Percentiles rank a stretch among this genome's conserved stretches.
phyloP scores from a whole-genome alignment of 2,329 filamentous ascomycete species.

The Talaromyces marneffei region DNA sequence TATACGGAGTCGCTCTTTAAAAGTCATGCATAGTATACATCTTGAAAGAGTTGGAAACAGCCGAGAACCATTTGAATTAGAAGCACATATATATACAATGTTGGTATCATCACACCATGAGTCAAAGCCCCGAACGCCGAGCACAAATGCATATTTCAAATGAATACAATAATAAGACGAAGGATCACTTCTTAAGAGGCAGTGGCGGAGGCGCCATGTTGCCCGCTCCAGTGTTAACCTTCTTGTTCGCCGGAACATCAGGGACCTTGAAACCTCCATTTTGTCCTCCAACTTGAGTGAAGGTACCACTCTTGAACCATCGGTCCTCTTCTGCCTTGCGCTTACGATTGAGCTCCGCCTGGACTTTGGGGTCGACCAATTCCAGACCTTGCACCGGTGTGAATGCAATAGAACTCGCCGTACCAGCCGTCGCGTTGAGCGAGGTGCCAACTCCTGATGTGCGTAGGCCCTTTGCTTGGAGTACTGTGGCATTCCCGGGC shows the following conservation, averaged over 20 bases:
- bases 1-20: neutral
- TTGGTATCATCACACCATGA: conserved; percentile 13
- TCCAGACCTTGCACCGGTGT: conserved; percentile 92
- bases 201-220: conserved; percentile 47
- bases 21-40: neutral
- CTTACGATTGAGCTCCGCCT: conserved; percentile 82
- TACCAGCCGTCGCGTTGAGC: conserved; percentile 61
- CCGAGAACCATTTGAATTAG: neutral
- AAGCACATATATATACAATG: conserved; percentile 5
- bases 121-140: conserved; percentile 6
- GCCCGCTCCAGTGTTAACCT: conserved; percentile 57
- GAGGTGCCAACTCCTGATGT: conserved; percentile 74
- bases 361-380: conserved; percentile 86
- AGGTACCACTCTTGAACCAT: conserved; percentile 97
- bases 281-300: conserved; percentile 69
- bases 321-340: conserved; percentile 89
- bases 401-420: conserved; percentile 82
- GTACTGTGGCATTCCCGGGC: conserved; percentile 57
- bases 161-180: neutral
- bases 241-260: conserved; percentile 66
- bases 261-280: conserved; percentile 78
- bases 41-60: neutral
- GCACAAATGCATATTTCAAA: conserved; percentile 10
- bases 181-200: conserved; percentile 23
- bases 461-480: conserved; percentile 65